Conservation (phyloP, 345 rosid genomes). For the Eucalyptus regnans region DNA sequence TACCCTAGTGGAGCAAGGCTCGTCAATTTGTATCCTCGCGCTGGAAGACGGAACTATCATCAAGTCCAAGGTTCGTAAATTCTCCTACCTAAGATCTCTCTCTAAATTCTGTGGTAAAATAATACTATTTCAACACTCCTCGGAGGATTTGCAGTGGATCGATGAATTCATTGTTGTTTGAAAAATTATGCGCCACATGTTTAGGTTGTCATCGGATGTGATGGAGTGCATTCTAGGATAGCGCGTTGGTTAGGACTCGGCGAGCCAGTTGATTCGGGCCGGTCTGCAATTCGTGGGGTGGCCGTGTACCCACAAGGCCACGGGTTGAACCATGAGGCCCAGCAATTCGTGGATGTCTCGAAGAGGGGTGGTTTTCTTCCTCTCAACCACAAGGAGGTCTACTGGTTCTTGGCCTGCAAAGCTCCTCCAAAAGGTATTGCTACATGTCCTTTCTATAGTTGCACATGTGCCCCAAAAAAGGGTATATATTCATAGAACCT, state of each 20-base stretch:
- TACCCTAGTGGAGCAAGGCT: not conserved
- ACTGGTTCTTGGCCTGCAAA: slow-evolving; percentile 9
- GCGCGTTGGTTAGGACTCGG: slow-evolving; percentile 18
- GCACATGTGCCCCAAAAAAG: no score
- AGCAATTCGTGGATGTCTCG: slow-evolving; percentile 3
- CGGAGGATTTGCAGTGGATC: not conserved
- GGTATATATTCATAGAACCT: not conserved
- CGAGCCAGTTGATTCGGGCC: slow-evolving; percentile 3
- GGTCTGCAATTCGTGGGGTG: slow-evolving; percentile 16
- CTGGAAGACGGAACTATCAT: slow-evolving; percentile 21
- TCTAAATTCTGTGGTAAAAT: not conserved
- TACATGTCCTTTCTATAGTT: not conserved
- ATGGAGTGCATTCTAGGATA: slow-evolving; percentile 27
- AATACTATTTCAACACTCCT: not conserved
- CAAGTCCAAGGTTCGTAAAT: slow-evolving; percentile 7
- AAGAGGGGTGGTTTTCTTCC: slow-evolving; percentile 10
- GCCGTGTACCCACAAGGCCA: slow-evolving; percentile 12
- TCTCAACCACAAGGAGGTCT: slow-evolving; percentile 9
- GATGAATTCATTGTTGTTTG: not conserved
- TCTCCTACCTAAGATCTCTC: not conserved
- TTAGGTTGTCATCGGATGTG: slow-evolving; percentile 29
- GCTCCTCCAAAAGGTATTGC: slow-evolving; percentile 5
- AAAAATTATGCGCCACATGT: not conserved
- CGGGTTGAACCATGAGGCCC: not conserved
- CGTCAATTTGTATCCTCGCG: not conserved